These are phyloP conservation scores for Jatropha curcas DNA, from an alignment of 345 rosid species.

Conservation along the genomic window DNA sequence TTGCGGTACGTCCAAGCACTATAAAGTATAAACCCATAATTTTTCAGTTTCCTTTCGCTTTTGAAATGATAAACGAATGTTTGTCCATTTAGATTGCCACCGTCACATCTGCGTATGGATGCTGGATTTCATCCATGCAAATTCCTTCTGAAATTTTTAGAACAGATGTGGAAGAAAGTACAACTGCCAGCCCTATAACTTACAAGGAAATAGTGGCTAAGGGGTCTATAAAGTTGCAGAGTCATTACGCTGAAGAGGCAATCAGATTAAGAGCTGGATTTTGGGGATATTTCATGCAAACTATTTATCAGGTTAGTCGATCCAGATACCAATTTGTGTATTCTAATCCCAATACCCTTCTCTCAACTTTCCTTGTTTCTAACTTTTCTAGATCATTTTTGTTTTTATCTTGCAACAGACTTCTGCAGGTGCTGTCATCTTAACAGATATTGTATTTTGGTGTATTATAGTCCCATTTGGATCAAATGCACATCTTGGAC, in stretches of 20 bases:
- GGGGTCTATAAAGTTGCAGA: conserved; percentile 44
- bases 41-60: neutral
- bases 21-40: neutral
- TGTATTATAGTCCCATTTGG: conserved; percentile 63
- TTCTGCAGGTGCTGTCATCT: conserved; percentile 76
- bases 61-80: too few relatives aligned
- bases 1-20: conserved; percentile 60
- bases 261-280: conserved; percentile 46
- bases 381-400: neutral
- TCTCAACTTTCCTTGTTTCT: conserved; percentile 8
- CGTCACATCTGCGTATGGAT: conserved; percentile 67
- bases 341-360: too few relatives aligned
- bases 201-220: conserved; percentile 19
- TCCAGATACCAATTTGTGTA: neutral
- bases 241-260: conserved; percentile 42
- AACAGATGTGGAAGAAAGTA: conserved; percentile 32
- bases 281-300: conserved; percentile 81
- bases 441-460: conserved; percentile 81
- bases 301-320: conserved; percentile 63
- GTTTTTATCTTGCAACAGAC: conserved; percentile 44
- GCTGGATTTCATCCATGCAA: conserved; percentile 47
- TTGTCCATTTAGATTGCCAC: conserved; percentile 73
- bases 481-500: conserved; percentile 56
- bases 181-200: conserved; percentile 4
- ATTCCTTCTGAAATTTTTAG: conserved; percentile 19